Conservation (phyloP, 2,329 filamentous ascomycete genomes). For the Anthostomella pinea region DNA sequence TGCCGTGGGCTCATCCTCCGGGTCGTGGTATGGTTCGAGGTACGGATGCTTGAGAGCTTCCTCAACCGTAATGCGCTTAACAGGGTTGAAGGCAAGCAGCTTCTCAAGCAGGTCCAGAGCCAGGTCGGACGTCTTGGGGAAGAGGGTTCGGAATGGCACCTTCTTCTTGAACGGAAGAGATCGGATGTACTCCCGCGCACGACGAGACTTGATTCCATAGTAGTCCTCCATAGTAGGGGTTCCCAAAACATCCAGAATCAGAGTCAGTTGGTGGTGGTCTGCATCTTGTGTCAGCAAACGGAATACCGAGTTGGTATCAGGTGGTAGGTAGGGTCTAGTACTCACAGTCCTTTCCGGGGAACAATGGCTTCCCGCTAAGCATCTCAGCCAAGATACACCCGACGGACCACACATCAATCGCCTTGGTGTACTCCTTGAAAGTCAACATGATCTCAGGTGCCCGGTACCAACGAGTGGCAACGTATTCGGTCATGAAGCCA, state of each 20-base stretch:
- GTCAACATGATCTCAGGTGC: conserved; percentile 99
- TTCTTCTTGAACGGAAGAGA: conserved; percentile 99
- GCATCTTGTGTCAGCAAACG: conserved; percentile 16
- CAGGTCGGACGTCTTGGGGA: conserved; percentile 98
- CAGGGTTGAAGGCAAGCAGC: conserved; percentile 94
- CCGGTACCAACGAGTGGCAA: conserved; percentile 97
- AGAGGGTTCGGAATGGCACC: conserved; percentile 94
- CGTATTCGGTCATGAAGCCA: conserved; percentile 99
- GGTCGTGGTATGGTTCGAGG: conserved; percentile 97
- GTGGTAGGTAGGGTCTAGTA: conserved; percentile 20
- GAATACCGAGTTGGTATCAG: neutral
- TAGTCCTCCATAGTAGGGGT: conserved; percentile 99
- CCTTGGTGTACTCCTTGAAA: conserved; percentile 99
- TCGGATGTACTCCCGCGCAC: conserved; percentile 95
- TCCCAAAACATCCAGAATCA: conserved; percentile 95
- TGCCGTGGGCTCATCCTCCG: conserved; percentile 95
- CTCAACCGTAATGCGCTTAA: conserved; percentile 97
- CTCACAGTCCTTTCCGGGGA: conserved; percentile 97
- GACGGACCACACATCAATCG: conserved; percentile 98
- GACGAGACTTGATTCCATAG: conserved; percentile 98
- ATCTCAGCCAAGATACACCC: conserved; percentile 98
- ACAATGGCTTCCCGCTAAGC: conserved; percentile 96
- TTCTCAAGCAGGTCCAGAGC: conserved; percentile 94
- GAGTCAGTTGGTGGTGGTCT: conserved; percentile 97
- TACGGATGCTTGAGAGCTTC: conserved; percentile 97